These are phyloP conservation scores for Xylaria sp. DNA, from an alignment of 2,329 filamentous ascomycete genomes.

Conservation along the genomic window DNA sequence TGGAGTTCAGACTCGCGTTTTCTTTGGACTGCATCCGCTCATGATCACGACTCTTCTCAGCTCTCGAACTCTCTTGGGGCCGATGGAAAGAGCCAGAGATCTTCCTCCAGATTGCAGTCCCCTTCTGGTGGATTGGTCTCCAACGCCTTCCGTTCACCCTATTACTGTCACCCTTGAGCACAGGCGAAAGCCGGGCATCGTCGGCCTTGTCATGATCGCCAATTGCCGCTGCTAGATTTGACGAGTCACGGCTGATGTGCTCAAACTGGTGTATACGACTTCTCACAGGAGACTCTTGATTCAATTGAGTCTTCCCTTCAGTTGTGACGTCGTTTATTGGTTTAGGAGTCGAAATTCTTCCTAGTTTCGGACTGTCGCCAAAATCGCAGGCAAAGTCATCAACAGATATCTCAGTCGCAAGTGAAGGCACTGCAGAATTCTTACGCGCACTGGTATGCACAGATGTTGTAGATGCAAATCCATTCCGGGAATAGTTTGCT, in stretches of 20 bases:
- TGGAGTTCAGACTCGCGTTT: background rate
- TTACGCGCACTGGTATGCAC: conserved; percentile 9
- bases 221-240: background rate
- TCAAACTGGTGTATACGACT: conserved; percentile 30
- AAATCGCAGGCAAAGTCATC: conserved; percentile 31
- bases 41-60: conserved; percentile 6
- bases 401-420: conserved; percentile 29
- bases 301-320: background rate
- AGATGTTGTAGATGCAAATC: conserved; percentile 5
- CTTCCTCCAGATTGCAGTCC: conserved; percentile 28
- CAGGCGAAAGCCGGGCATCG: conserved; percentile 2
- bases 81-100: conserved; percentile 28
- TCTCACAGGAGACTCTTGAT: conserved; percentile 30
- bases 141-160: conserved; percentile 12
- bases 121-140: conserved; percentile 25
- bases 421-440: conserved; percentile 17
- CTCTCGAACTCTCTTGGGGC: conserved; percentile 22
- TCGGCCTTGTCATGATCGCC: conserved; percentile 10
- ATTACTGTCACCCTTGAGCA: conserved; percentile 2
- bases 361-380: conserved; percentile 6
- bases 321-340: conserved; percentile 1
- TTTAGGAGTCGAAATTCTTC: background rate
- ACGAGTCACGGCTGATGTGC: conserved; percentile 20
- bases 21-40: conserved; percentile 11
- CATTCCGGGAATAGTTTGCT: background rate